Base-by-base conservation (phyloP, 2,329 filamentous ascomycete genomes). In the Aspergillus fumigatus region DNA sequence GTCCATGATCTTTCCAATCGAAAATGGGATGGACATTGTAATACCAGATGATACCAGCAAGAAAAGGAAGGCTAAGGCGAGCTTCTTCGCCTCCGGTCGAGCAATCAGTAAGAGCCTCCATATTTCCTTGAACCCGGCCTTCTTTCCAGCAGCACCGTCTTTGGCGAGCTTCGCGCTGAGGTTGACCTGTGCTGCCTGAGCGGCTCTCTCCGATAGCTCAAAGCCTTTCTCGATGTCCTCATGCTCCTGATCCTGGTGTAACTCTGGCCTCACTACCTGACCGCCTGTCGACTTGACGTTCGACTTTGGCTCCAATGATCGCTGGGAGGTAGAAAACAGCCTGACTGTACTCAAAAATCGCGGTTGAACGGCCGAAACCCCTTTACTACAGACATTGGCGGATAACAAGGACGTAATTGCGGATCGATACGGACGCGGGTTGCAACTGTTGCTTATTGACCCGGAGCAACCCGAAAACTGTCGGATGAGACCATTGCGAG, bases 11-110 rank as follows among this genome's bases (percentile, higher is more conserved):
- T 92, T 93, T 55, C 94, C 94, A 62, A 99, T 96, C 0, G 92
- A 96, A 71, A 97, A 96, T 1, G 94, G 94, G 58, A 99, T 90
- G 2, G 91, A 92, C 89, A 99, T 96, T 56, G 92, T 96, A 64
- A 99, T 92, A 52, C 86, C 84, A 3, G 93, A 97, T 17, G 93
- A 97, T 60, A 97, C 82, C 57, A 99, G 81, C 51, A 99, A 81
- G 70, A 96, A 89, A 54, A 88, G 72, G 71, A 97, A 93, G 3
- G 95, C 95, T 61, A 89, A 75, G 6, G 80, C 82, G 17, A 99
- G 84, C 74, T 89, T 88, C 69, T 82, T 87, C 29, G 89, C 77
- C 77, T 99, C 94, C 2, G 93, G 93, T 54, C 84, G 82, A 11
- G 94, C 94, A 70, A 99, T 94, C 74, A 88, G 91, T 72, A 99